These are phyloP conservation scores for Austroboletus novae-zelandiae DNA, from an alignment of 1,284 basidiomycete genomes.

Conservation along the genomic window DNA sequence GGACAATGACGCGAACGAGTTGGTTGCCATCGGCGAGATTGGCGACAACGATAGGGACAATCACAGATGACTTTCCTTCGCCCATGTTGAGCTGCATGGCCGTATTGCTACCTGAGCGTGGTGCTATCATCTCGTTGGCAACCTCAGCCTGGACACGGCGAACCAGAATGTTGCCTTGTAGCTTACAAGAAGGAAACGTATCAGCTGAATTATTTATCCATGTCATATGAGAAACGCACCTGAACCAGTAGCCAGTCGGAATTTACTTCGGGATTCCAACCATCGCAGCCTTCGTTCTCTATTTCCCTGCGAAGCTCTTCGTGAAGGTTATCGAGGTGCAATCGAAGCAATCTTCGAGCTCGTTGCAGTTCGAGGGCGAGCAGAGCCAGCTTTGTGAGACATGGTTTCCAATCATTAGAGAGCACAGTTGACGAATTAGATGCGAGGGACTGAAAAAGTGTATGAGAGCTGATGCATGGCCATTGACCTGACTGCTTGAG, in stretches of 20 bases:
- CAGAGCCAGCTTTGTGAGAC: constrained; percentile 28
- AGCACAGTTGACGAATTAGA: constrained; percentile 10
- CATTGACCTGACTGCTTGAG: constrained; percentile 25
- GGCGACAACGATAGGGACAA: constrained; percentile 43
- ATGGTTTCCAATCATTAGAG: constrained; percentile 26
- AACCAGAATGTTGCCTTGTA: constrained; percentile 43
- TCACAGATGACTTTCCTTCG: constrained; percentile 57
- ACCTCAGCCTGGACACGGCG: constrained; percentile 42
- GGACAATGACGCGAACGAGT: constrained; percentile 46
- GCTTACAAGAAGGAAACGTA: constrained; percentile 23
- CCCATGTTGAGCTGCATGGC: constrained; percentile 58
- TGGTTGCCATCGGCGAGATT: constrained; percentile 41
- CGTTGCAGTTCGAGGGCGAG: constrained; percentile 34
- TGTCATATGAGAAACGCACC: constrained; percentile 21
- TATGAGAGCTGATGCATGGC: constrained; percentile 28
- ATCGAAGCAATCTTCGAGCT: constrained; percentile 16
- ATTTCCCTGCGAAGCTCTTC: constrained; percentile 36
- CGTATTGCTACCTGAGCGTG: constrained; percentile 36
- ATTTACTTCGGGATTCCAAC: constrained; percentile 14
- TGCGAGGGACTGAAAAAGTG: constrained; percentile 27
- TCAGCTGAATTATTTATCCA: background rate
- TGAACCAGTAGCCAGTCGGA: constrained; percentile 49
- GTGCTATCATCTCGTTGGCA: constrained; percentile 49
- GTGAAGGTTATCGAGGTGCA: constrained; percentile 1
- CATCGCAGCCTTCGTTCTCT: constrained; percentile 21